Percentiles rank a stretch among this genome's conserved stretches.
Evolutionary conservation across 331 rosid genomes (phyloP).

Genomic region (Cydonia oblonga): DNA sequence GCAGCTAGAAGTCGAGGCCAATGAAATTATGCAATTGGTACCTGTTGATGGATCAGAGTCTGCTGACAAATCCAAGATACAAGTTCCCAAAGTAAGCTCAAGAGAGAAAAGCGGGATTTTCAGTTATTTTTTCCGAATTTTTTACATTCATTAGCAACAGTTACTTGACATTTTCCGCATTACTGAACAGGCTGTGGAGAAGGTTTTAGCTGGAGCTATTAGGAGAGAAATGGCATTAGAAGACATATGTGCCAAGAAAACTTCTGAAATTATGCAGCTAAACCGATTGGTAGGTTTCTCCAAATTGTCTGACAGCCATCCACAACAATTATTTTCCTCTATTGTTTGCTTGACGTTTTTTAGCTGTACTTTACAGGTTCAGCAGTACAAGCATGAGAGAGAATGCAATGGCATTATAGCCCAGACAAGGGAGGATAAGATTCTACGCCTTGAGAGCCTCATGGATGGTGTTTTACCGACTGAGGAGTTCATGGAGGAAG

Average conservation of each 20-base stretch:
- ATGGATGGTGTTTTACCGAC: conserved; percentile 88
- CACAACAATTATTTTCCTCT: conserved; percentile 1
- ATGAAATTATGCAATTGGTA: conserved; percentile 54
- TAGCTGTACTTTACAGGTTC: conserved; percentile 46
- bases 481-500: conserved; percentile 84
- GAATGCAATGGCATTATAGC: conserved; percentile 81
- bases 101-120: conserved; percentile 14
- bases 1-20: conserved; percentile 41
- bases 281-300: conserved; percentile 72
- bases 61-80: conserved; percentile 61
- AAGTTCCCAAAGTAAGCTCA: conserved; percentile 66
- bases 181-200: conserved; percentile 90
- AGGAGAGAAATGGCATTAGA: conserved; percentile 98
- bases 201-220: conserved; percentile 90
- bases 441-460: conserved; percentile 82
- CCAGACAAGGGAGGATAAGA: conserved; percentile 90
- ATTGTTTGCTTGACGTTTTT: conserved; percentile 21
- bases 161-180: background rate
- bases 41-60: conserved; percentile 52
- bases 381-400: conserved; percentile 86
- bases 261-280: conserved; percentile 68
- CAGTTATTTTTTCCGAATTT: conserved; percentile 1
- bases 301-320: conserved; percentile 4
- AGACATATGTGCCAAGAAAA: conserved; percentile 77
- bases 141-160: background rate